phyloP scores from a whole-genome alignment of 2,329 filamentous ascomycete species.

The Ophiostoma sp. region DNA sequence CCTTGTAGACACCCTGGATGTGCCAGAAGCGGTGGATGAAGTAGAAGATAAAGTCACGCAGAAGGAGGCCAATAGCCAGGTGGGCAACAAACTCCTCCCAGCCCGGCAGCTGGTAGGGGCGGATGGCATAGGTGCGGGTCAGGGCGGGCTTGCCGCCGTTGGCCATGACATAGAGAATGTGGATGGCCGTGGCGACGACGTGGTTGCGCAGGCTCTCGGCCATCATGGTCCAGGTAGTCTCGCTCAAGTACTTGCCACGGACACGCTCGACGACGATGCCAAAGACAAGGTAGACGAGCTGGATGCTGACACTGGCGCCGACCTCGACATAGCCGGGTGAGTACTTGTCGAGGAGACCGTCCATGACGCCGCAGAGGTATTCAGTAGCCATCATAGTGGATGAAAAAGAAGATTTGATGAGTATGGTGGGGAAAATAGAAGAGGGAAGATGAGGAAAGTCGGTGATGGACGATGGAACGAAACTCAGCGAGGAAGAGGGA shows the following conservation, averaged over 20 bases:
- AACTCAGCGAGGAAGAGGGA: neutral
- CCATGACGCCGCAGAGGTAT: neutral
- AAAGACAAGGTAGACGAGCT: constrained; percentile 13
- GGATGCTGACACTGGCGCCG: constrained; percentile 13
- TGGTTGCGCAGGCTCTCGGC: constrained; percentile 10
- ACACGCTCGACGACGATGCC: constrained; percentile 11
- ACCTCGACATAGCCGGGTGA: constrained; percentile 13
- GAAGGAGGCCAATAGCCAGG: neutral
- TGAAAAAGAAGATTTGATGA: too few species aligned
- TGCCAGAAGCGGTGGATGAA: constrained; percentile 11
- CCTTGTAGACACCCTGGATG: neutral
- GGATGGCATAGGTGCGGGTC: constrained; percentile 10
- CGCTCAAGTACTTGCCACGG: constrained; percentile 1
- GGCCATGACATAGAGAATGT: neutral
- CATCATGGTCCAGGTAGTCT: constrained; percentile 11
- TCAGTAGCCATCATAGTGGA: neutral
- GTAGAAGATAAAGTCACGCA: constrained; percentile 14
- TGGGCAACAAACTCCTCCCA: constrained; percentile 16
- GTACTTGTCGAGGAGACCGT: neutral
- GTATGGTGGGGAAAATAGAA: too few species aligned
- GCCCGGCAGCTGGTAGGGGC: neutral
- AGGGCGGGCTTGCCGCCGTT: neutral
- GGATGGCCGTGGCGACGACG: constrained; percentile 9
- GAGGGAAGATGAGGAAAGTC: neutral
- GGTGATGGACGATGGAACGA: neutral